Conservation (phyloP, 208 protist species). For the Leishmania amazonensis region DNA sequence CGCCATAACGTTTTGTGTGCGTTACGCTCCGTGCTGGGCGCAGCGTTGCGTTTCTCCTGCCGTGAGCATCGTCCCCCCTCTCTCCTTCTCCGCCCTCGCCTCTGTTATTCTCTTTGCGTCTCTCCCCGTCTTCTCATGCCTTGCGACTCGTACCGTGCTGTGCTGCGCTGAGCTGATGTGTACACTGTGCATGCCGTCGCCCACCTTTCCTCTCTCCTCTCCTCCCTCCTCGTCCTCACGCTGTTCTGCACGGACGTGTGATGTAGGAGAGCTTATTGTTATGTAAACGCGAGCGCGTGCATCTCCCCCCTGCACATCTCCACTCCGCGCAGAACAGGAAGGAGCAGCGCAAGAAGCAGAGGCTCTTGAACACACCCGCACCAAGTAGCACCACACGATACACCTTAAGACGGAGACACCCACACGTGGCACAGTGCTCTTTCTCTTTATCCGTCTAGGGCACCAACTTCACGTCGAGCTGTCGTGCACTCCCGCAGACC, state of each 20-base stretch:
- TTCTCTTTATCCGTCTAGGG: background rate
- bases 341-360: background rate
- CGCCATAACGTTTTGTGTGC: background rate
- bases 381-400: background rate
- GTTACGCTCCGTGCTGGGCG: background rate
- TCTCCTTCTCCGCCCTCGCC: background rate
- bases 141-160: background rate
- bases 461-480: background rate
- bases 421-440: background rate
- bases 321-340: background rate
- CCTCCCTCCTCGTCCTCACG: background rate
- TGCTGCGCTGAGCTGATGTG: background rate
- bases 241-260: background rate
- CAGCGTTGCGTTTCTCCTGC: conserved; percentile 3
- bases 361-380: background rate
- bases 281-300: background rate
- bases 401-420: background rate
- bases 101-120: conserved; percentile 21
- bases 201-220: background rate
- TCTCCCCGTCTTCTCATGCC: background rate
- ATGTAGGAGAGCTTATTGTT: background rate
- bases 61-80: background rate
- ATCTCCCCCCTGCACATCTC: background rate
- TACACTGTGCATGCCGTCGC: background rate
- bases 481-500: background rate